Base-by-base conservation (phyloP, 805 yeast species). In the Lipomyces spencermartinsiae region DNA sequence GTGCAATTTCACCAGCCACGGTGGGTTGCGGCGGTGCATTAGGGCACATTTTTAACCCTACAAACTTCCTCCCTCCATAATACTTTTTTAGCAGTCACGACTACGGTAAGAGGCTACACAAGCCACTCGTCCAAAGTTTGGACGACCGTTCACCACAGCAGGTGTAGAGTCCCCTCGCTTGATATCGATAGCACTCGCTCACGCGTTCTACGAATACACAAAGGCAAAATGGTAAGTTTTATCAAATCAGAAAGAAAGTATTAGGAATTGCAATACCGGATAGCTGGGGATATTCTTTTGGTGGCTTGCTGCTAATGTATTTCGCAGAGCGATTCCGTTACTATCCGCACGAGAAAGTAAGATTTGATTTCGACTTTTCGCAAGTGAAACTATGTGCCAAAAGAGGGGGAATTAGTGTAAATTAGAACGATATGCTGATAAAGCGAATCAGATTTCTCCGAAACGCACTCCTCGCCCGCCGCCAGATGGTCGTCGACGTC, bases 401-500 rank as follows among this genome's bases (percentile, higher is more conserved):
- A 35, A 59, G 56, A 39, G 56, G 22, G 2, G 55, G 62, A 39
- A 7, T 7, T 31, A 7, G 57, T n/a, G n/a, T 12, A 4, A 57
- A 22, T 12, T 5, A 22, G 35, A 33, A 33, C 9, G 43, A 1
- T 22, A 58, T 58, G 46, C 49, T 55, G 22, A 55, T 51, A n/a
- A 31, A 25, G 19, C 37, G 57, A 37, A 35, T 33, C 64, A 73
- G 75, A 73, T 97, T 94, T 87, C 91, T 94, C 85, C 85, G 97
- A 86, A 95, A 95, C 97, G 97, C 98, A 83, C 91, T 95, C 83
- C 91, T 95, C 85, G 93, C 92, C 83, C 94, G 99, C 90, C 93
- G 97, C 87, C 99, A 95, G 87, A 95, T 95, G 84, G 99, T 95
- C 87, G 89, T 95, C 82, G 99, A 95, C 87, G 97, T 95, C 80